phyloP scores from a whole-genome alignment of 805 yeast genomes.

The Saturnispora gosingensis region DNA sequence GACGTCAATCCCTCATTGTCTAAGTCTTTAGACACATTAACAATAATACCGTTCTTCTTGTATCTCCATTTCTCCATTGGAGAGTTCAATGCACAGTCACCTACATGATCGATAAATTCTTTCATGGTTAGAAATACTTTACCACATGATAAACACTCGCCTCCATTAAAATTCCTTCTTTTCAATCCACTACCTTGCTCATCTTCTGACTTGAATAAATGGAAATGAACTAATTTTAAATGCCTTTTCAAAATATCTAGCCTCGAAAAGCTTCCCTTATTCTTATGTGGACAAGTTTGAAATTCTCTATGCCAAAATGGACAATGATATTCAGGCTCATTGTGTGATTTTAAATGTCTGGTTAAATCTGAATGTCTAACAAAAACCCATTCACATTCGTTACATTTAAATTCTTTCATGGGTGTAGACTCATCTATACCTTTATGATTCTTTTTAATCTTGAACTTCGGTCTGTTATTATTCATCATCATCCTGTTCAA shows the following conservation, averaged over 20 bases:
- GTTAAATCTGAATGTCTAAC: slow-evolving; percentile 60
- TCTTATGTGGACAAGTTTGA: slow-evolving; percentile 59
- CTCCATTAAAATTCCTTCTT: slow-evolving; percentile 20
- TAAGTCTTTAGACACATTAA: slow-evolving; percentile 20
- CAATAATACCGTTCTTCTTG: slow-evolving; percentile 25
- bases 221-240: slow-evolving; percentile 58
- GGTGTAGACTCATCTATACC: not conserved
- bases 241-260: slow-evolving; percentile 71
- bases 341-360: slow-evolving; percentile 59
- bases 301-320: slow-evolving; percentile 60
- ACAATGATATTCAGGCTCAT: slow-evolving; percentile 57
- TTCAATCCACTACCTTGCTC: not conserved
- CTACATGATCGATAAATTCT: slow-evolving; percentile 55
- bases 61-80: slow-evolving; percentile 28
- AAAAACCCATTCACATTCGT: slow-evolving; percentile 59
- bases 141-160: slow-evolving; percentile 62
- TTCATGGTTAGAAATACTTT: slow-evolving; percentile 45
- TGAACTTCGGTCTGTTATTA: not conserved
- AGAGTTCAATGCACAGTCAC: slow-evolving; percentile 43
- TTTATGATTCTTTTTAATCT: not conserved
- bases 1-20: slow-evolving; percentile 3
- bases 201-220: slow-evolving; percentile 22
- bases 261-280: slow-evolving; percentile 67
- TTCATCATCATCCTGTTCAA: not conserved
- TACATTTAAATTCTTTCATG: slow-evolving; percentile 27